A percentile compares a stretch with the other conserved stretches of the same genome.
These are phyloP conservation scores for Brettanomyces sp. DNA, from an alignment of 805 yeast species.

Conservation along the genomic window DNA sequence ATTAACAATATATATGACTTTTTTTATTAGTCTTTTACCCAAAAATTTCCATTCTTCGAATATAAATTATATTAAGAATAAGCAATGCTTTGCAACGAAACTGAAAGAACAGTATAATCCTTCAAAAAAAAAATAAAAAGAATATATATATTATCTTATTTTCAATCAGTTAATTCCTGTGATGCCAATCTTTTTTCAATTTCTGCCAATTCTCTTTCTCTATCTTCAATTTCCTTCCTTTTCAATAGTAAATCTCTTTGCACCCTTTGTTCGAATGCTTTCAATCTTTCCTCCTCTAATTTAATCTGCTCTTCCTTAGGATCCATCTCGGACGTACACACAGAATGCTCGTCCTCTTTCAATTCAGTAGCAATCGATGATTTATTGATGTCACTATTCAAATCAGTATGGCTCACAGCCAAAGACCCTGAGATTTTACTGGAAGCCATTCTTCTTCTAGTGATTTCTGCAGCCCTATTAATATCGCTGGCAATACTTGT, in stretches of 20 bases:
- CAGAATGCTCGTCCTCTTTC: background rate
- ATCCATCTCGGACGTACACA: constrained; percentile 4
- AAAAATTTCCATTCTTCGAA: too few species aligned
- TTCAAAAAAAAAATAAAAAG: too few species aligned
- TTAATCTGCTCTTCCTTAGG: constrained; percentile 81
- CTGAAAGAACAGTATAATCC: too few species aligned
- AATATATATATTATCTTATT: constrained; percentile 1
- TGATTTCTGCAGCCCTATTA: constrained; percentile 3
- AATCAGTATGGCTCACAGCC: background rate
- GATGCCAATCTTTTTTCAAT: constrained; percentile 42
- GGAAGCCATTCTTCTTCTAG: background rate
- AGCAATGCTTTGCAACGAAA: too few species aligned
- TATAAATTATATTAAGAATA: too few species aligned
- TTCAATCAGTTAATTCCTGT: constrained; percentile 7
- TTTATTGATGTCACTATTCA: background rate
- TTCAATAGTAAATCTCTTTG: constrained; percentile 78
- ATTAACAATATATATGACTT: too few species aligned
- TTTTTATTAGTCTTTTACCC: too few species aligned
- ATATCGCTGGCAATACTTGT: constrained; percentile 3
- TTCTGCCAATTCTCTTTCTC: constrained; percentile 78
- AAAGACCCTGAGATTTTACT: background rate
- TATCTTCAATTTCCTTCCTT: constrained; percentile 71
- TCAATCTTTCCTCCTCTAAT: constrained; percentile 80
- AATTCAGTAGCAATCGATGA: background rate
- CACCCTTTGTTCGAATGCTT: constrained; percentile 78